These are phyloP conservation scores for Ogataea haglerorum DNA, from an alignment of 805 yeast species.

Conservation along the genomic window DNA sequence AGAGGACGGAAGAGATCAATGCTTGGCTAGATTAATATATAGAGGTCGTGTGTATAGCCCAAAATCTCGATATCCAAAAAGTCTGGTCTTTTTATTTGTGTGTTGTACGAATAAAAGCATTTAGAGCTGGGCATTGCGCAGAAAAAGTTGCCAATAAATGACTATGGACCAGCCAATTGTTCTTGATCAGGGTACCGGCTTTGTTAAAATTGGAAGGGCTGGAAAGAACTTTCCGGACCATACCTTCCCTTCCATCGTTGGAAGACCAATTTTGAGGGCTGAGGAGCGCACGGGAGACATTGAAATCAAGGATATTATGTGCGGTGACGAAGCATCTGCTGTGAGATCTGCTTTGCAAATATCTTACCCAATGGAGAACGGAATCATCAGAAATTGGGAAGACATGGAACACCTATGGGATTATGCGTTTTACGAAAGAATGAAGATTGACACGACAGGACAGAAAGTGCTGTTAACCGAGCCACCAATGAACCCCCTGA, in stretches of 20 bases:
- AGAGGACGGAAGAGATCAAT: conserved; percentile 95
- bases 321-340: conserved; percentile 92
- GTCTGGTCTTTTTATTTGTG: conserved; percentile 5
- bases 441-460: conserved; percentile 73
- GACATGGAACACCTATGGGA: conserved; percentile 99
- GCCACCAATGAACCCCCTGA: conserved; percentile 96
- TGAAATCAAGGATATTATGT: conserved; percentile 93
- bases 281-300: conserved; percentile 80
- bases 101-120: conserved; percentile 8
- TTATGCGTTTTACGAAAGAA: conserved; percentile 88
- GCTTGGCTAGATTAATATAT: conserved; percentile 51
- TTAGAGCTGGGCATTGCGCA: conserved; percentile 7
- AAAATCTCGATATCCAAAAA: neutral
- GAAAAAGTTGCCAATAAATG: conserved; percentile 11
- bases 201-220: conserved; percentile 94
- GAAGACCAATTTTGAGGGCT: conserved; percentile 94
- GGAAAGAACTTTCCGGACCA: conserved; percentile 96
- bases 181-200: conserved; percentile 98
- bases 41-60: conserved; percentile 5
- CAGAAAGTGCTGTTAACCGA: conserved; percentile 86
- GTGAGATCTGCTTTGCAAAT: conserved; percentile 88
- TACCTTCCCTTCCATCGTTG: conserved; percentile 96
- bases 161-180: conserved; percentile 44
- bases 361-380: conserved; percentile 98
- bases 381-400: conserved; percentile 96